Conservation (phyloP, 2,329 filamentous ascomycete species). For the Penicillium rolfsii region DNA sequence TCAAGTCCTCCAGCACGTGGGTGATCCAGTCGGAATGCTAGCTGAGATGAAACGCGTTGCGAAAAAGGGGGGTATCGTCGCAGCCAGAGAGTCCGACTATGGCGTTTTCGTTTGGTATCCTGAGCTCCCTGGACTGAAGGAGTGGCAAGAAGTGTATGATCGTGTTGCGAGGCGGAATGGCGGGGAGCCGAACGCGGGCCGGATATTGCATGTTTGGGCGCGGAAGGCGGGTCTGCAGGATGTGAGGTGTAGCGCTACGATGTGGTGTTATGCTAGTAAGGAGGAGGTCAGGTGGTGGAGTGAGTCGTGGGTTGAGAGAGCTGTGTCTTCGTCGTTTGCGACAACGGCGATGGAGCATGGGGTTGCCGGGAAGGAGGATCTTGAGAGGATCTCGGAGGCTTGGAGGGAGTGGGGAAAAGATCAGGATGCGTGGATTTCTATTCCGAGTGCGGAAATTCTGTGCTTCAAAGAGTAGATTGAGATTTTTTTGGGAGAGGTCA, state of each 20-base stretch:
- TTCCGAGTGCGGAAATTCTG: slow-evolving; percentile 39
- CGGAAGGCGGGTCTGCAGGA: slow-evolving; percentile 30
- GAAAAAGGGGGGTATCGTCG: slow-evolving; percentile 58
- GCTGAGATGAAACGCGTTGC: slow-evolving; percentile 59
- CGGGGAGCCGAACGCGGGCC: slow-evolving; percentile 34
- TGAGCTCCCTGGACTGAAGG: slow-evolving; percentile 28
- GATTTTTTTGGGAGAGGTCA: neutral
- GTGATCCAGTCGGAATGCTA: slow-evolving; percentile 55
- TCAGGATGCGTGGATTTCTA: slow-evolving; percentile 38
- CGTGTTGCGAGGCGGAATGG: slow-evolving; percentile 34
- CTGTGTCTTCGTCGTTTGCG: slow-evolving; percentile 30
- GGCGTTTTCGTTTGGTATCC: slow-evolving; percentile 36
- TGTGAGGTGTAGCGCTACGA: slow-evolving; percentile 29
- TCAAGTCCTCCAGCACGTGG: slow-evolving; percentile 62
- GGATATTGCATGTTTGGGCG: slow-evolving; percentile 36
- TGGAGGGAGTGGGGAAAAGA: slow-evolving; percentile 38
- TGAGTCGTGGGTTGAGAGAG: slow-evolving; percentile 34
- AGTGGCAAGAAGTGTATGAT: slow-evolving; percentile 34
- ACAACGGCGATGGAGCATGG: slow-evolving; percentile 34
- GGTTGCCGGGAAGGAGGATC: slow-evolving; percentile 32
- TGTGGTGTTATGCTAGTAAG: slow-evolving; percentile 35
- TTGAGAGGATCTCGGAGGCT: slow-evolving; percentile 33
- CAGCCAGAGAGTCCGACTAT: slow-evolving; percentile 46
- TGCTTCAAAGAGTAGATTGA: slow-evolving; percentile 51
- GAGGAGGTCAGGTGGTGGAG: slow-evolving; percentile 36